Base-by-base conservation (phyloP, 2,329 filamentous ascomycete species). In the Phaeosphaeriaceae sp. region DNA sequence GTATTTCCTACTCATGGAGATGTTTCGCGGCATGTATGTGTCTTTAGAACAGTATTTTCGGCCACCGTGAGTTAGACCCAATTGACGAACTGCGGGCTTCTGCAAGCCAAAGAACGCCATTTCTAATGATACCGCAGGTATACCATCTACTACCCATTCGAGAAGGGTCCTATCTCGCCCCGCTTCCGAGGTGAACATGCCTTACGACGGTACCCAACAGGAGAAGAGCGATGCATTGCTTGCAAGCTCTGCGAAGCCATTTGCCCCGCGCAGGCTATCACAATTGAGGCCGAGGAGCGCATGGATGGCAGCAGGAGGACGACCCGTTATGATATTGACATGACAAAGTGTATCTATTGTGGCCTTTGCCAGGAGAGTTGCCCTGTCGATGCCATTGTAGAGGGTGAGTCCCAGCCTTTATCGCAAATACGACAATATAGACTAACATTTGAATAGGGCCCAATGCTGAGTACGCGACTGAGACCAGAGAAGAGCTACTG, bases 291-390 rank as follows among this genome's bases (percentile, higher is more conserved):
- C 48, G 94, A 99, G 77, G 94, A 99, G 82, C 92, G 94, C 73
- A 90, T 90, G 71, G 94, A 99, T 70, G 94, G 94, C 58, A 95
- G 90, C 71, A 87, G 94, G 77, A 87, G 94, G 73, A 99, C 94
- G 42, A 97, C 93, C 52, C 87, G 93, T 74, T 99, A 99, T 79
- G 94, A 99, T 75, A 97, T 99, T 73, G 94, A 99, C 79, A 99
- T 99, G 94, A 97, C 94, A 71, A 99, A 99, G 84, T 99, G 94
- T 81, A 99, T 99, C 78, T 99, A 97, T 86, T 97, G 94, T 76
- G 94, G 94, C 42, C 95, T 96, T 81, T 97, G 94, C 85, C 93
- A 97, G 81, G 94, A 99, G 82, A 96, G 90, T 60, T 99, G 94
- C 80, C 94, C 94, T 36, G 94, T 99, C 46, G 94, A 99, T 78